Percentiles rank a stretch among this genome's conserved stretches.
These are phyloP conservation scores for Colletotrichum acutatum DNA, from an alignment of 2,329 filamentous ascomycete genomes.

Conservation along the genomic window DNA sequence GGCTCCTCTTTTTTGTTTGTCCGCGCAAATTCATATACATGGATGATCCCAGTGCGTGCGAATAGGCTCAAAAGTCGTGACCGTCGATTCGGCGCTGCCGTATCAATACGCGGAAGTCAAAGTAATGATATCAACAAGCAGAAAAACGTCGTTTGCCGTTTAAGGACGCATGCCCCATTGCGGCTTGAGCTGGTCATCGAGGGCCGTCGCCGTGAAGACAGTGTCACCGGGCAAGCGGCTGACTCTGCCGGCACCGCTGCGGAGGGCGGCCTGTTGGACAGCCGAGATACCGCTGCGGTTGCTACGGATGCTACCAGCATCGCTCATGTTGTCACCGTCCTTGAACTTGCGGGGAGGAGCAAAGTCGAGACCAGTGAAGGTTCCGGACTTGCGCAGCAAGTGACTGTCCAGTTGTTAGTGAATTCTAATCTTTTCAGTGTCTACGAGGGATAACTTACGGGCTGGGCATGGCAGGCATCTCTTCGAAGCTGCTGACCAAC, in stretches of 20 bases:
- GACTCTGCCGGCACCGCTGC: conserved; percentile 85
- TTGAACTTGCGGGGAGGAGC: conserved; percentile 81
- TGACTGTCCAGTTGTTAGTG: conserved; percentile 60
- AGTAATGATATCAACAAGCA: conserved; percentile 34
- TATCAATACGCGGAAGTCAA: conserved; percentile 30
- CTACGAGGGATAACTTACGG: conserved; percentile 69
- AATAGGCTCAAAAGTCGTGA: conserved; percentile 31
- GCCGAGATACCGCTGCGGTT: conserved; percentile 83
- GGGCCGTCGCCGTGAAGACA: conserved; percentile 79
- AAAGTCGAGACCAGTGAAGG: conserved; percentile 84
- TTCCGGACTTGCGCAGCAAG: conserved; percentile 78
- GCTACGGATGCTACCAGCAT: conserved; percentile 73
- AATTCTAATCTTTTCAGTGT: background rate
- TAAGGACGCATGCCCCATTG: conserved; percentile 65
- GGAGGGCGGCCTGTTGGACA: conserved; percentile 76
- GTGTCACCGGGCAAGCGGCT: conserved; percentile 84
- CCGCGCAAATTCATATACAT: conserved; percentile 29
- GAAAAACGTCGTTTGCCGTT: conserved; percentile 24
- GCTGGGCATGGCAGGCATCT: conserved; percentile 86
- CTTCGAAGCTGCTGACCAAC: conserved; percentile 85
- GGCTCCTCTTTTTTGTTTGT: conserved; percentile 2
- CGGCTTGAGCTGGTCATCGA: conserved; percentile 70
- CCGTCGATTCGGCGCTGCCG: conserved; percentile 35
- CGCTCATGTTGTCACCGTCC: conserved; percentile 69
- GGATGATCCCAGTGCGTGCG: conserved; percentile 23